These are phyloP conservation scores for Epichloe sp. DNA, from an alignment of 2,329 filamentous ascomycete genomes.

Conservation along the genomic window DNA sequence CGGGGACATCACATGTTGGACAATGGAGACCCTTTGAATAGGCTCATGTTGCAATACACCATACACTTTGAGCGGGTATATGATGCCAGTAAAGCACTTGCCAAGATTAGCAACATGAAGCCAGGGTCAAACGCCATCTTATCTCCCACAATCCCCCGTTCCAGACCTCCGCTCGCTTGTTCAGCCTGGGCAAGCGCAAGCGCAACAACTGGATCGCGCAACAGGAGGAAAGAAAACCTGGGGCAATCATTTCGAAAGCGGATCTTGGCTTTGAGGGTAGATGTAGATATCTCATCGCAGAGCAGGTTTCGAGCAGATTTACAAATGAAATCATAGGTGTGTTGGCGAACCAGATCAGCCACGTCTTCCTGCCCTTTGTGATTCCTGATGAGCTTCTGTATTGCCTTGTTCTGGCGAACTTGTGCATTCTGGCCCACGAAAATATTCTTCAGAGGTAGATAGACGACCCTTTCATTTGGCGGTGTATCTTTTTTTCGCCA, in stretches of 20 bases:
- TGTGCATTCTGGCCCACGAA: neutral
- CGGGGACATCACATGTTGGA: no score
- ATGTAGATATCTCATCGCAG: neutral
- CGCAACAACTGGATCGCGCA: no score
- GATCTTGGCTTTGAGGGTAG: slow-evolving; percentile 3
- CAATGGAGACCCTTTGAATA: no score
- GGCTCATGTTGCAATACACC: no score
- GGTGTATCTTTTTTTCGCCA: neutral
- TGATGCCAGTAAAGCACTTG: no score
- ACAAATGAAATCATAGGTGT: neutral
- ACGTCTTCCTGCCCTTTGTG: neutral
- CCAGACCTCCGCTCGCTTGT: neutral
- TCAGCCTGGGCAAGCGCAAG: neutral
- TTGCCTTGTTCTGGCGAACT: neutral
- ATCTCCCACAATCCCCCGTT: no score
- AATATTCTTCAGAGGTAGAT: neutral
- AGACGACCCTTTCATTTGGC: neutral
- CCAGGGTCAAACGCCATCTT: no score
- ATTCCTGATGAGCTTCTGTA: neutral
- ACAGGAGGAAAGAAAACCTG: no score
- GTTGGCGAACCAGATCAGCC: neutral
- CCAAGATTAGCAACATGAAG: no score
- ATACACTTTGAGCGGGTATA: no score
- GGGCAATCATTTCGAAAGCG: neutral
- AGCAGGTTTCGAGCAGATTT: neutral